Evolutionary conservation across 1,139 yeast species (phyloP), one percentile per base, ranked within the genome.

Genomic region (Meyerozyma elateridarum): DNA sequence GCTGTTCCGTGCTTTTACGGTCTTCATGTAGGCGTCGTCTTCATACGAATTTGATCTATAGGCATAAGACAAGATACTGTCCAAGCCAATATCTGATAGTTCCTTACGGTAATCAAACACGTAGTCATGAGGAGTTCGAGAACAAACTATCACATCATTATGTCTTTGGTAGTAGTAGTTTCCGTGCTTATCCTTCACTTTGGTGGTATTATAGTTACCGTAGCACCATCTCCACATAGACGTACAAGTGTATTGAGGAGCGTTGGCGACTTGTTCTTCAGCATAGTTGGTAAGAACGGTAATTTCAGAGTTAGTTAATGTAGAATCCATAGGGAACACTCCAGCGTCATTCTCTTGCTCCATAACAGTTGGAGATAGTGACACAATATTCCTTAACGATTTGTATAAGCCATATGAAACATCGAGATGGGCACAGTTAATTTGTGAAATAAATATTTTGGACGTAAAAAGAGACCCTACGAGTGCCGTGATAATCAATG

Each of bases 221-320:
- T 53, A 58, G 46, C 81, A 76, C 63, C 73, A 72, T 30, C 52
- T 49, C 59, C 67, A 59, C 9, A 71, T 36, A 2, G 70, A 61
- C 0, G 72, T 56, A 6, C 59, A 41, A 8, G 73, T 60, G 39
- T 57, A 65, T 44, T 76, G 79, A 0, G 82, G 80, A 0, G 78
- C 72, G 20, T 51, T 44, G 5, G 59, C 56, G n/a, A 75, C 76
- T 43, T 72, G 70, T 4, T 54, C 52, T 34, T 61, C 58, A 2
- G 78, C 71, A 40, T 74, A 74, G 8, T 61, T 52, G 0, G 76
- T 58, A 25, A 76, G 50, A 5, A 75, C 52, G 7, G 56, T 42
- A 19, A 76, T 65, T 38, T 74, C 78, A 2, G 79, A 69, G 33
- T 76, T 70, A 3, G 79, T 70, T 18, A 74, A 51, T 0, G 68